A percentile compares a stretch with the other conserved stretches of the same genome.
phyloP scores from a whole-genome alignment of 257 asterid genomes.

The Fraxinus quadrangulata region DNA sequence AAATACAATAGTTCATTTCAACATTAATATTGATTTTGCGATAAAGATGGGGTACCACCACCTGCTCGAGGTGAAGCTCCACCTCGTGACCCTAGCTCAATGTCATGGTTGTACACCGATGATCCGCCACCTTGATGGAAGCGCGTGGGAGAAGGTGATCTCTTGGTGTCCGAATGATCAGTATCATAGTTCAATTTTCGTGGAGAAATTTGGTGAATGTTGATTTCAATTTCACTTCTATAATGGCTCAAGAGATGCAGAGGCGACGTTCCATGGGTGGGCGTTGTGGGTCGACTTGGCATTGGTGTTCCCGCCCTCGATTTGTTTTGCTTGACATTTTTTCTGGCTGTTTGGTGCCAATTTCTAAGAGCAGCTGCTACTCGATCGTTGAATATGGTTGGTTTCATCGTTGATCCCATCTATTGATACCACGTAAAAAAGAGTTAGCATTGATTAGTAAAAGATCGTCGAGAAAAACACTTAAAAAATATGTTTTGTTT shows the following conservation, averaged over 20 bases:
- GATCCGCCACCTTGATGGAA: conserved; percentile 33
- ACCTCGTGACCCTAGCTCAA: conserved; percentile 39
- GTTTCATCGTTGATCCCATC: conserved; percentile 95
- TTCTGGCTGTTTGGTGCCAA: conserved; percentile 91
- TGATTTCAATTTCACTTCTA: conserved; percentile 40
- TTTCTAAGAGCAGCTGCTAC: conserved; percentile 67
- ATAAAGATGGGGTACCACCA: conserved; percentile 29
- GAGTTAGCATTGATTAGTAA: not conserved
- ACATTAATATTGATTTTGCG: conserved; percentile 25
- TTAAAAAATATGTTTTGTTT: not conserved
- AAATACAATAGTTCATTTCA: conserved; percentile 33
- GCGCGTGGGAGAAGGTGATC: conserved; percentile 45
- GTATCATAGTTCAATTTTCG: conserved; percentile 29
- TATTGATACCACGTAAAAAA: conserved; percentile 16
- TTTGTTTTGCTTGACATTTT: conserved; percentile 62
- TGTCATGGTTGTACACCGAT: conserved; percentile 26
- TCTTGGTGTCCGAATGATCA: conserved; percentile 49
- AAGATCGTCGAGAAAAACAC: not conserved
- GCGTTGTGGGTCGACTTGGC: conserved; percentile 66
- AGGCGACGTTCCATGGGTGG: conserved; percentile 67
- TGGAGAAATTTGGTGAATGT: conserved; percentile 44
- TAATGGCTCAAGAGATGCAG: conserved; percentile 62
- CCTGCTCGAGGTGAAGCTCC: conserved; percentile 27
- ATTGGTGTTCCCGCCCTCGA: conserved; percentile 45
- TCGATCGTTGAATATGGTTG: conserved; percentile 79